Percentiles rank a stretch among this genome's conserved stretches.
phyloP scores from a whole-genome alignment of 176 grass and related monocot species.

The Areca catechu region DNA sequence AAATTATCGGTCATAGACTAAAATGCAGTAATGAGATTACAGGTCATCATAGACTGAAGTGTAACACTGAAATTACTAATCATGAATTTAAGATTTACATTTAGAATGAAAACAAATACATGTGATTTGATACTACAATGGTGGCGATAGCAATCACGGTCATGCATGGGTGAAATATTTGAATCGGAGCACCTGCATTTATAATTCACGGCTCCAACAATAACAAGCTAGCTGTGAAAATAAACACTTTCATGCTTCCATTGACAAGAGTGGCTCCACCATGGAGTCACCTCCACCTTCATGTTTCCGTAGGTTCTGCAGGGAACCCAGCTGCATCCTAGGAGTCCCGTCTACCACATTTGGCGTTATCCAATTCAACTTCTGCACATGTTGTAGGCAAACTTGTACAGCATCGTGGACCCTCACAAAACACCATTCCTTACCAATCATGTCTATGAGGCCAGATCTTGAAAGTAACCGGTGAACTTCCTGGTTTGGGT shows the following conservation, averaged over 20 bases:
- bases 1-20: too few species aligned
- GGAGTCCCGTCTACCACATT: constrained; percentile 2
- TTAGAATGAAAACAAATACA: too few species aligned
- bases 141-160: too few species aligned
- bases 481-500: constrained; percentile 71
- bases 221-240: not conserved
- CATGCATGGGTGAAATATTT: too few species aligned
- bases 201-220: not conserved
- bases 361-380: constrained; percentile 7
- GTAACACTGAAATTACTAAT: too few species aligned
- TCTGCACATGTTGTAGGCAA: constrained; percentile 74
- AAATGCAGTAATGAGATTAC: too few species aligned
- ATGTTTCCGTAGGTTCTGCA: constrained; percentile 43
- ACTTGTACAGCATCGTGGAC: constrained; percentile 86
- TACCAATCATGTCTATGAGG: constrained; percentile 63
- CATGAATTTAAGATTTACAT: too few species aligned
- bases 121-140: too few species aligned
- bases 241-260: constrained; percentile 26
- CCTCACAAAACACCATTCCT: constrained; percentile 76
- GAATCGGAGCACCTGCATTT: not conserved
- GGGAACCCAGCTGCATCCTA: constrained; percentile 18
- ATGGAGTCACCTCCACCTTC: constrained; percentile 1
- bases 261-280: constrained; percentile 49
- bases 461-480: constrained; percentile 61
- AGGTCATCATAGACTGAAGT: too few species aligned